Conservation (phyloP, 257 asterid species). For the Verbascum thapsus region DNA sequence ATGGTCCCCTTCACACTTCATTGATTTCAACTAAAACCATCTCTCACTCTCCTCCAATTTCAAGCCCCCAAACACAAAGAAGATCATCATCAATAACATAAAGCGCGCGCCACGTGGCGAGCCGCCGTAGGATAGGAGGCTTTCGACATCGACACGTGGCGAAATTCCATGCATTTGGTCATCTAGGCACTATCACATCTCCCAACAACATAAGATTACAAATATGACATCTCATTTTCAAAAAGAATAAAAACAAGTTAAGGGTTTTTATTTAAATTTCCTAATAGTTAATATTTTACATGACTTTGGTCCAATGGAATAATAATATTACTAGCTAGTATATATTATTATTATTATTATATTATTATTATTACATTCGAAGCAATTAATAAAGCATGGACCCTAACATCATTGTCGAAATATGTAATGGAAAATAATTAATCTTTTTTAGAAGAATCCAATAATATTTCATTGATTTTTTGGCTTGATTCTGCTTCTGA, state of each 20-base stretch:
- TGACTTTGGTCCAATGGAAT: too few species aligned
- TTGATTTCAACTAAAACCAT: slow-evolving; percentile 7
- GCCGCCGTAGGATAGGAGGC: not conserved
- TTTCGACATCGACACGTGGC: not conserved
- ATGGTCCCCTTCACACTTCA: slow-evolving; percentile 21
- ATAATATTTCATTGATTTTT: slow-evolving; percentile 35
- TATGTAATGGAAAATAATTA: slow-evolving; percentile 1
- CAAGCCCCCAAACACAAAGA: not conserved
- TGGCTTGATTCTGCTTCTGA: slow-evolving; percentile 43
- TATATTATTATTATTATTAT: too few species aligned
- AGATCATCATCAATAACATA: not conserved
- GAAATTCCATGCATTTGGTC: not conserved
- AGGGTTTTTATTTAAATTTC: too few species aligned
- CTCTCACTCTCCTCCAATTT: not conserved
- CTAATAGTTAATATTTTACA: not conserved
- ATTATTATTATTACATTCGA: slow-evolving; percentile 1
- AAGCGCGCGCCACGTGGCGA: not conserved
- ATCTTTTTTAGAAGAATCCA: slow-evolving; percentile 48
- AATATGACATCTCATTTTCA: slow-evolving; percentile 1
- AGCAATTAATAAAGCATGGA: not conserved
- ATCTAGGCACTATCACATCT: not conserved
- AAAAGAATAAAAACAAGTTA: not conserved
- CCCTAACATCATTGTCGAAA: slow-evolving; percentile 21
- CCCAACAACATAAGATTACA: not conserved
- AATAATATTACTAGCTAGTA: too few species aligned